These are phyloP conservation scores for Begonia masoniana DNA, from an alignment of 306 rosid genomes.

Conservation along the genomic window DNA sequence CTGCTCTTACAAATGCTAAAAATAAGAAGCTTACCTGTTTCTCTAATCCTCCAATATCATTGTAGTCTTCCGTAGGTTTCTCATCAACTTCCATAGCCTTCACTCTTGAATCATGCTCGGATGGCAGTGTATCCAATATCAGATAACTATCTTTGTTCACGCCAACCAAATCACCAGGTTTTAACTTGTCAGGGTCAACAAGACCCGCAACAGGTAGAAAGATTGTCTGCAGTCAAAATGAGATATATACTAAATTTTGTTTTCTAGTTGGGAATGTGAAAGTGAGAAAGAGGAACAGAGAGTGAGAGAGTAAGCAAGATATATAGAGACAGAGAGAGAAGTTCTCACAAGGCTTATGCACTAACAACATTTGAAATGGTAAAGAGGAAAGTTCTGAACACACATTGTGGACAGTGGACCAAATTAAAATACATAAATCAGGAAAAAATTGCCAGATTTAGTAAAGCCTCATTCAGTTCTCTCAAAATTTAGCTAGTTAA, in stretches of 20 bases:
- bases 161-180: constrained; percentile 17
- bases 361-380: no score
- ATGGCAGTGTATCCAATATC: constrained; percentile 15
- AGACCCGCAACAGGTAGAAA: constrained; percentile 99
- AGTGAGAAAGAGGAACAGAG: not conserved
- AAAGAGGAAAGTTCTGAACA: no score
- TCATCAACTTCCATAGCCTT: constrained; percentile 98
- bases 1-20: not conserved
- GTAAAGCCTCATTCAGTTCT: no score
- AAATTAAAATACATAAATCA: no score
- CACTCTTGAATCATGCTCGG: constrained; percentile 30
- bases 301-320: not conserved
- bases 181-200: constrained; percentile 52
- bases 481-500: no score
- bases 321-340: no score
- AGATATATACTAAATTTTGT: not conserved
- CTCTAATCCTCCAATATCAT: constrained; percentile 20
- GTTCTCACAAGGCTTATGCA: no score
- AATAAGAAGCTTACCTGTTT: constrained; percentile 5
- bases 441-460: no score
- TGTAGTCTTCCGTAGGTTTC: constrained; percentile 39
- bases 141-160: constrained; percentile 12
- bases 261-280: no score
- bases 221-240: constrained; percentile 53
- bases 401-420: no score